A percentile compares a stretch with the other conserved stretches of the same genome.
Evolutionary conservation across 495 filamentous ascomycete genomes (phyloP).

Genomic region (Lindgomyces ingoldianus): DNA sequence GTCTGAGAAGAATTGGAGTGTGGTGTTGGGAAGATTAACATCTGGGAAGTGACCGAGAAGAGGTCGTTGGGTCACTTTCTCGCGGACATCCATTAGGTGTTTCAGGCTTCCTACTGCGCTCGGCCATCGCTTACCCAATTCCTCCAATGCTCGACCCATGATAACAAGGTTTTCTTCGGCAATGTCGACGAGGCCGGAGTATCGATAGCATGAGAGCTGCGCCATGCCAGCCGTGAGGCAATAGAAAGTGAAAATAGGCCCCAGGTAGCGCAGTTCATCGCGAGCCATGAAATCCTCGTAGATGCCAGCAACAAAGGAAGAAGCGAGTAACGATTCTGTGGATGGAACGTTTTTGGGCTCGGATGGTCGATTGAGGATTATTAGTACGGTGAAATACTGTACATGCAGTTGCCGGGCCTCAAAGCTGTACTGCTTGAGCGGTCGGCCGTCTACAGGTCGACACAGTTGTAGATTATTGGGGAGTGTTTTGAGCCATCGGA

Average conservation of each 20-base stretch:
- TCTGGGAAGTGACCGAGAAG: slow-evolving; percentile 26
- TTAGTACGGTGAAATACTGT: slow-evolving; percentile 30
- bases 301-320: slow-evolving; percentile 35
- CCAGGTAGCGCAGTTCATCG: slow-evolving; percentile 35
- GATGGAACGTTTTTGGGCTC: slow-evolving; percentile 22
- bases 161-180: slow-evolving; percentile 33
- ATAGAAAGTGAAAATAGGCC: slow-evolving; percentile 37
- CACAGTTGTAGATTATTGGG: slow-evolving; percentile 29
- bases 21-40: slow-evolving; percentile 20
- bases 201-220: slow-evolving; percentile 34
- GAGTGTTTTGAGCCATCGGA: slow-evolving; percentile 34
- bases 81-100: slow-evolving; percentile 33
- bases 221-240: slow-evolving; percentile 34
- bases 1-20: slow-evolving; percentile 32
- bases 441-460: slow-evolving; percentile 14
- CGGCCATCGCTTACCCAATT: slow-evolving; percentile 34
- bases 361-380: slow-evolving; percentile 26
- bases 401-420: slow-evolving; percentile 36
- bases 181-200: slow-evolving; percentile 27
- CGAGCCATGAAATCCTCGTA: slow-evolving; percentile 38
- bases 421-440: slow-evolving; percentile 31
- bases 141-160: slow-evolving; percentile 28
- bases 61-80: slow-evolving; percentile 27
- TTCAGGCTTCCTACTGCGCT: slow-evolving; percentile 30
- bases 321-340: slow-evolving; percentile 29